Conservation (phyloP, 768 basidiomycete species). For the Tulasnella sp. region DNA sequence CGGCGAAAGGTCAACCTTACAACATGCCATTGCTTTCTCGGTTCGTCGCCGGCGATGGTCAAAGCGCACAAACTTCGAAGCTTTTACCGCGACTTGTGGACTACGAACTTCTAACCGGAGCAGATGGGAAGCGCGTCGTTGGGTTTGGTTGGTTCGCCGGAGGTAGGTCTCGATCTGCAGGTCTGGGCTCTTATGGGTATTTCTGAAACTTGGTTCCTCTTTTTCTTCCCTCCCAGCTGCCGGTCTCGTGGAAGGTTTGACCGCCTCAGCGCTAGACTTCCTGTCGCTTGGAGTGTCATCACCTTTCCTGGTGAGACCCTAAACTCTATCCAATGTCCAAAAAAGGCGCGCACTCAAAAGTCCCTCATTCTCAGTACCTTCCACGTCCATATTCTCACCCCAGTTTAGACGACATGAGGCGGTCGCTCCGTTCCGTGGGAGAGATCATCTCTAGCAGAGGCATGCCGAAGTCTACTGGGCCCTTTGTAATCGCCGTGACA, state of each 20-base stretch:
- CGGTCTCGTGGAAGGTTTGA: conserved; percentile 80
- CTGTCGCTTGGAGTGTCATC: conserved; percentile 78
- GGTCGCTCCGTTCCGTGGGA: conserved; percentile 61
- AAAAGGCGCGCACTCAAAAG: background rate
- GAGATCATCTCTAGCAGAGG: conserved; percentile 58
- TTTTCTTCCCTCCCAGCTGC: conserved; percentile 57
- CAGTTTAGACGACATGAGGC: conserved; percentile 58
- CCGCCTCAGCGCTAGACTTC: conserved; percentile 75
- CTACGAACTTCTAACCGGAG: conserved; percentile 76
- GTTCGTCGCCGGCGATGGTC: conserved; percentile 51
- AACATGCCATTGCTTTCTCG: conserved; percentile 77
- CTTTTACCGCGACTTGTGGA: conserved; percentile 62
- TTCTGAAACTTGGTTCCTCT: background rate
- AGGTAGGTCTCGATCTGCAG: conserved; percentile 51
- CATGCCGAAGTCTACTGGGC: conserved; percentile 67
- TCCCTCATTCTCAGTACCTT: conserved; percentile 56
- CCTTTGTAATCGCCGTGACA: conserved; percentile 79
- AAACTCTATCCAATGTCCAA: conserved; percentile 49
- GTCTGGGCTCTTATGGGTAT: background rate
- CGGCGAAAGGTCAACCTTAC: conserved; percentile 79
- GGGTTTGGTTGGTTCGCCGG: conserved; percentile 95
- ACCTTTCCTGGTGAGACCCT: conserved; percentile 70
- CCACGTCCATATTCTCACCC: conserved; percentile 78
- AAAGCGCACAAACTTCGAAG: background rate
- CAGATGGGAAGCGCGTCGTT: conserved; percentile 70